Evolutionary conservation across 129 eudicot species (phyloP), one percentile per base, ranked within the genome.

Genomic region (Flaveria ramosissima): DNA sequence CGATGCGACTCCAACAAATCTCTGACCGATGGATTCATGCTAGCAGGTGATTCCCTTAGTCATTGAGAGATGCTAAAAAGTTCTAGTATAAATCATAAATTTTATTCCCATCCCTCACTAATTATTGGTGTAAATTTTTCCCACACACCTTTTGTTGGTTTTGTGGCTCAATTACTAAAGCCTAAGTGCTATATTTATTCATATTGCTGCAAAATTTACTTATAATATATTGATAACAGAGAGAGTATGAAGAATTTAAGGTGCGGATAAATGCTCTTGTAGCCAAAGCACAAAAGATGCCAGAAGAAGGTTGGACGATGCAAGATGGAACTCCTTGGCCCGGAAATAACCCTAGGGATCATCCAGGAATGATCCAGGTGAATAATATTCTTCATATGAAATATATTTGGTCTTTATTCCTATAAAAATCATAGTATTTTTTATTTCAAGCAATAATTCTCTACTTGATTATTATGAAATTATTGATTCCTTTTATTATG

Each of bases 311-410:
- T 17, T 84, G 91, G 91, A 79, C 86, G 70, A 84, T 87, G 88
- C 88, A 84, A 70, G 88, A 84, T 75, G 91, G 86, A 78, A 87
- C 81, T 57, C 73, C 85, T 24, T 87, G 91, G 91, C 91, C 91
- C 4, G 91, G 91, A 75, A 87, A 87, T 78, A 87, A 87, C 82
- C 84, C 85, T n/a, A 83, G 91, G 57, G 91, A 84, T 79, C 91
- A 87, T 69, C 91, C 91, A 0, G 91, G 91, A 74, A 87, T 87
- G 91, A 87, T 87, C 81, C 91, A 87, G 88, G 91, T 74, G 20
- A 74, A 27, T 27, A 42, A 42, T 51, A 9, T 68, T 46, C 27
- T 43, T 20, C 14, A 42, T 65, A 42, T 16, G 50, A 53, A 65
- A 46, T 61, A 47, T 51, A 32, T 24, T 27, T 13, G 51, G 10